Base-by-base conservation (phyloP, 192 early-diverging fungal genomes). In the Martensiomyces pterosporus region DNA sequence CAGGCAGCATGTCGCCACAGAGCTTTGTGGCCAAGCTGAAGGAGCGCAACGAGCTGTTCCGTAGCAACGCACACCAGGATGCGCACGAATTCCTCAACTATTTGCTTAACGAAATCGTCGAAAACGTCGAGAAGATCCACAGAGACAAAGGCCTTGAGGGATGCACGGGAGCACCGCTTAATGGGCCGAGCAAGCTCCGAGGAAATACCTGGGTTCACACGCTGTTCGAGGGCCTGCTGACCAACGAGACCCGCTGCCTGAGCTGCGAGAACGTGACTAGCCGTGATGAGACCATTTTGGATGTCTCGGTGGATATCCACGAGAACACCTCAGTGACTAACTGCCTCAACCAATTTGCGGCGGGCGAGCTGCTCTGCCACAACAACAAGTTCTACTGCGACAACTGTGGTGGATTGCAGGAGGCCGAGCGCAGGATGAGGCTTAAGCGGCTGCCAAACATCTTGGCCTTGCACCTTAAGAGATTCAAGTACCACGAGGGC, bases 371-470 rank as follows among this genome's bases (percentile, higher is more conserved):
- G 39, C 67, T 99, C 16, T 91, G 93, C 58, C 87, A 94, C 52
- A 92, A 94, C 63, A 88, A 99, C 78, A 99, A 99, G 73, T 99
- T 94, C 59, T 94, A 89, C 73, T 99, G 97, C 61, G 94, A 98
- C 70, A 81, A 74, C 19, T 99, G 97, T 57, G 82, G 81, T 52
- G 89, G 92, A 6, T 72, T 98, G 43, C 97, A 99, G 64, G 97
- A 99, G 57, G 97, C 97, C 21, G 93, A 99, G 68, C 87, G 90
- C 51, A 82, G 94, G 46, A 97, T 99, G 94, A 95, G 94, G 50
- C 88, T 99, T 24, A 91, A 93, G 67, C 67, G 80, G 40, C 65
- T 94, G 34, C 97, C 97, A 5, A 97, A 96, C 50, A 88, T 99
- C 24, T 68, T 99, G 19, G 94, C 92, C 0, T 76, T 99, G 24